Conservation (phyloP, 2,329 filamentous ascomycete genomes). For the Monilinia vaccinii-corymbosi region DNA sequence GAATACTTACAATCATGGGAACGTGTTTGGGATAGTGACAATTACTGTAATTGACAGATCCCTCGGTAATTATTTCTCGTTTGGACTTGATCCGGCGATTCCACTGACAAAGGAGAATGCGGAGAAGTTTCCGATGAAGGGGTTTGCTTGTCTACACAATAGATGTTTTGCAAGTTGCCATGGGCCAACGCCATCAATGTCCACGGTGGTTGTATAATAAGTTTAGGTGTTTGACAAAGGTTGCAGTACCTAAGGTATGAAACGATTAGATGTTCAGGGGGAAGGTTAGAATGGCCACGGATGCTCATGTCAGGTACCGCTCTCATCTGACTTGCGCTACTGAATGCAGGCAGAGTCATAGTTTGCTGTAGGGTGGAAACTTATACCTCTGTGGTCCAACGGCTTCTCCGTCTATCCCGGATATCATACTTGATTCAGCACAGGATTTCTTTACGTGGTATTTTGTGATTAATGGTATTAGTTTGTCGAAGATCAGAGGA, state of each 20-base stretch:
- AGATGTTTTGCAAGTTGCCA: neutral
- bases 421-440: neutral
- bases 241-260: too few species aligned
- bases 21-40: too few species aligned
- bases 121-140: neutral
- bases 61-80: neutral
- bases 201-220: too few species aligned
- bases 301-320: constrained; percentile 4
- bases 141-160: neutral
- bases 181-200: neutral
- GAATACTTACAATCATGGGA: too few species aligned
- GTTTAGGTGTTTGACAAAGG: too few species aligned
- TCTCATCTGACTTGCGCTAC: constrained; percentile 3
- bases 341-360: neutral
- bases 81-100: neutral
- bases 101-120: neutral
- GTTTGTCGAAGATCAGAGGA: constrained; percentile 4
- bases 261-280: neutral
- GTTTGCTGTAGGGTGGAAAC: neutral
- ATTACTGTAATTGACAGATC: neutral
- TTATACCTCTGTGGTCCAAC: neutral
- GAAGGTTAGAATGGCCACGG: neutral
- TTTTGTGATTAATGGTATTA: neutral
- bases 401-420: too few species aligned
- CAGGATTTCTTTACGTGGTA: too few species aligned